Percentiles rank a stretch among this genome's conserved stretches.
phyloP scores from a whole-genome alignment of 345 rosid genomes.

The Carallia brachiata region DNA sequence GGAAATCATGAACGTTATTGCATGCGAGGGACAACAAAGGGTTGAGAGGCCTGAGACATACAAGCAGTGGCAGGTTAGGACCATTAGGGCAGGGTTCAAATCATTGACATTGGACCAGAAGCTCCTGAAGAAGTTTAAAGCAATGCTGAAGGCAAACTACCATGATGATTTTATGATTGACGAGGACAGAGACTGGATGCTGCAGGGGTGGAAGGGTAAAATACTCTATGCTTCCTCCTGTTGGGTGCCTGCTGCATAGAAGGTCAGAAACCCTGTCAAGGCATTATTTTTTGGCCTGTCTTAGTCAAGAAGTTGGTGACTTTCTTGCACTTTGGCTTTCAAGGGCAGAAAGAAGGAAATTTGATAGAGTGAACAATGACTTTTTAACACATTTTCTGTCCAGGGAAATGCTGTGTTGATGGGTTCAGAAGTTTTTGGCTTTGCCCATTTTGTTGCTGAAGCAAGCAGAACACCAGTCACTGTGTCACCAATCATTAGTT shows the following conservation, averaged over 20 bases:
- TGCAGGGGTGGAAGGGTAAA: constrained; percentile 97
- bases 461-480: no score
- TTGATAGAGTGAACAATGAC: no score
- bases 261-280: background rate
- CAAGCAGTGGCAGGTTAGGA: constrained; percentile 87
- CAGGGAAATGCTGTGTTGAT: no score
- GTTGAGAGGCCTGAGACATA: constrained; percentile 92
- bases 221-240: constrained; percentile 65
- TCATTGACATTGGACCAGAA: constrained; percentile 54
- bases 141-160: constrained; percentile 44
- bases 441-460: no score
- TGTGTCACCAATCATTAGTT: no score
- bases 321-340: no score
- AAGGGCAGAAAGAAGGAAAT: no score
- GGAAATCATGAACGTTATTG: constrained; percentile 79
- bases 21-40: constrained; percentile 89
- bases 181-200: constrained; percentile 65
- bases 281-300: no score
- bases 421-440: no score
- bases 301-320: no score
- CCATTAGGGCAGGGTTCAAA: constrained; percentile 70
- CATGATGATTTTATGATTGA: constrained; percentile 82
- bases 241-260: constrained; percentile 68
- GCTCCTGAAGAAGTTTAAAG: constrained; percentile 43
- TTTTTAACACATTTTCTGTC: no score